Base-by-base conservation (phyloP, 139 green algal genomes). In the Trebouxia sp. region DNA sequence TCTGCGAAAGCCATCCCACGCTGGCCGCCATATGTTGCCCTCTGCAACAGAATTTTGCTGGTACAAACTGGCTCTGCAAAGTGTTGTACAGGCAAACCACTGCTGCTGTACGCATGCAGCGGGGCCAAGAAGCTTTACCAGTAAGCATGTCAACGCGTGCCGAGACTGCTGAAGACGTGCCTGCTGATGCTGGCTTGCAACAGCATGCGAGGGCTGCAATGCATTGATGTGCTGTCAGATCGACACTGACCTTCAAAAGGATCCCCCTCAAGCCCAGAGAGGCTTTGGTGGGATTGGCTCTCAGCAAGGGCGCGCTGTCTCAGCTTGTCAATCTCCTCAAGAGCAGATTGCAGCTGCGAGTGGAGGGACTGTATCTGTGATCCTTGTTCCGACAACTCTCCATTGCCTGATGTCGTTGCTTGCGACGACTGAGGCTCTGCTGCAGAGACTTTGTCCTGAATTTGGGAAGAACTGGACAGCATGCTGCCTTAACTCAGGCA, bases 1-100 rank as follows among this genome's bases (percentile, higher is more conserved):
- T 47, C 77, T 66, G 26, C 39, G 47, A 42, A 75, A 75, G 39
- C 55, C 77, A 39, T 82, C 55, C 55, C 55, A 76, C 6, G 77
- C 41, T 15, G 62, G 58, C 77, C 38, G 51, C 77, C 77, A 82
- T 32, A 79, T 30, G 12, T 41, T 72, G n/a, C 43, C 62, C 28
- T 17, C 62, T n/a, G 58, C 62, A 42, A 5, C 15, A 24, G 1
- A 24, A 41, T n/a, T n/a, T n/a, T n/a, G n/a, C n/a, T n/a, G n/a
- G 1, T 24, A 65, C 53, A 65, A 28, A 37, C 15, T 9, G 53
- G 7, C 2, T 6, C 10, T 65, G 53, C 20, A 28, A 65, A 3
- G 28, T 22, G 6, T 12, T 1, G n/a, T 14, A 14, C 37, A 1
- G 1, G 12, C 26, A 28, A 17, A 10, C 24, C 1, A 26, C 28